A percentile compares a stretch with the other conserved stretches of the same genome.
Conservation (phyloP, 1,284 basidiomycete species). For the Spongiforma sp. region DNA sequence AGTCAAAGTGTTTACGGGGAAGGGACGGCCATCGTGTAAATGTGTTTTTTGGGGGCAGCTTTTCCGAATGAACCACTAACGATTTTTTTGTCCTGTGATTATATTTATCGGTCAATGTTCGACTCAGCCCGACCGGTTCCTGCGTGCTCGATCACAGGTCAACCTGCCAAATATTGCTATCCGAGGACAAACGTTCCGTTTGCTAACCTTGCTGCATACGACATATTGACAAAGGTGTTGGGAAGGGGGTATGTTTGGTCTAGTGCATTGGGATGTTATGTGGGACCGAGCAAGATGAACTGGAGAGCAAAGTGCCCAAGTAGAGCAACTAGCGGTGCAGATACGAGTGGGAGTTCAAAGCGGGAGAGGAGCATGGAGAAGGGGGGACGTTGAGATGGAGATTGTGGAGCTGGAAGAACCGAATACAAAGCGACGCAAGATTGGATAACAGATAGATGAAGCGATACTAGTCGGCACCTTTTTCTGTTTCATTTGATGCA, state of each 20-base stretch:
- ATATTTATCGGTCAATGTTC: too few relatives aligned
- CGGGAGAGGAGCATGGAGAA: too few relatives aligned
- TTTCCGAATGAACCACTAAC: too few relatives aligned
- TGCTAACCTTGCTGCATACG: conserved; percentile 70
- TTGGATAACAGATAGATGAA: conserved; percentile 11
- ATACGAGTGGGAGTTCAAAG: background rate
- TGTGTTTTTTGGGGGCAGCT: too few relatives aligned
- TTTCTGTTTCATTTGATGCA: too few relatives aligned
- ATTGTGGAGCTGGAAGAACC: conserved; percentile 14
- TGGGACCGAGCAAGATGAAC: conserved; percentile 27
- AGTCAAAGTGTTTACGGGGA: conserved; percentile 63
- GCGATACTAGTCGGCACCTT: too few relatives aligned
- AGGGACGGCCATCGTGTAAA: conserved; percentile 63
- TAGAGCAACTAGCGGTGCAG: background rate
- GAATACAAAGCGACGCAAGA: conserved; percentile 18
- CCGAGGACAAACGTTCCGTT: conserved; percentile 80
- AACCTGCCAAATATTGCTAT: conserved; percentile 71
- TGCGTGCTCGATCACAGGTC: conserved; percentile 69
- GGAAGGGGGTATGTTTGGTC: conserved; percentile 72
- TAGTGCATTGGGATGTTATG: conserved; percentile 60
- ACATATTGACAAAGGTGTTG: conserved; percentile 61
- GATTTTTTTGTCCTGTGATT: too few relatives aligned
- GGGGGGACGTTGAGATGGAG: background rate
- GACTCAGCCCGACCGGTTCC: conserved; percentile 61
- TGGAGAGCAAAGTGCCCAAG: background rate